A percentile compares a stretch with the other conserved stretches of the same genome.
phyloP scores from a whole-genome alignment of 2,329 filamentous ascomycete species.

The Cladorrhinum sp. region DNA sequence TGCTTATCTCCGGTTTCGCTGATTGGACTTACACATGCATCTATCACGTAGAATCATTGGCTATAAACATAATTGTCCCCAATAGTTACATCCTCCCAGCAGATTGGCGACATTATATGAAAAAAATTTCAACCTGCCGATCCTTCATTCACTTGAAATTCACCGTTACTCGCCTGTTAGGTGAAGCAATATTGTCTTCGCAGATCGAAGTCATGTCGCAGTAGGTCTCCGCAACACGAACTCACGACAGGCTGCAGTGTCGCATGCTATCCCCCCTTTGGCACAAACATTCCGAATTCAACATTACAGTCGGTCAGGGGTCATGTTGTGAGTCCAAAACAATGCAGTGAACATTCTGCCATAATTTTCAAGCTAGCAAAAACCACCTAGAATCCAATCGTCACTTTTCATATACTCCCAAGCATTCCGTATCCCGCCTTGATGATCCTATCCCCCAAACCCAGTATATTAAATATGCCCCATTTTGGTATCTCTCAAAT shows the following conservation, averaged over 20 bases:
- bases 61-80: neutral
- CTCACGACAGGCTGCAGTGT: neutral
- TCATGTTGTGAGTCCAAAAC: neutral
- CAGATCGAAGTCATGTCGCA: neutral
- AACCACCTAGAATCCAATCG: neutral
- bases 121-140: too few species aligned
- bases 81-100: neutral
- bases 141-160: too few species aligned
- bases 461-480: neutral
- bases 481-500: neutral
- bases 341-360: neutral
- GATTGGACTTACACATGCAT: neutral
- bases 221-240: neutral
- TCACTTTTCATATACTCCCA: neutral
- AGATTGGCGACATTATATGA: too few species aligned
- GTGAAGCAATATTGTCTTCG: neutral
- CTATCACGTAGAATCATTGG: neutral
- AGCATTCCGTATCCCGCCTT: neutral
- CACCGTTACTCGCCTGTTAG: too few species aligned
- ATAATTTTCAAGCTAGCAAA: neutral
- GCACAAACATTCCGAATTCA: neutral
- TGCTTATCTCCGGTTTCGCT: neutral
- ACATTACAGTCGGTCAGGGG: neutral
- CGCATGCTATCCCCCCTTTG: neutral
- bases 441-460: neutral